Base-by-base conservation (phyloP, 257 asterid species). In the Henckelia pumila region DNA sequence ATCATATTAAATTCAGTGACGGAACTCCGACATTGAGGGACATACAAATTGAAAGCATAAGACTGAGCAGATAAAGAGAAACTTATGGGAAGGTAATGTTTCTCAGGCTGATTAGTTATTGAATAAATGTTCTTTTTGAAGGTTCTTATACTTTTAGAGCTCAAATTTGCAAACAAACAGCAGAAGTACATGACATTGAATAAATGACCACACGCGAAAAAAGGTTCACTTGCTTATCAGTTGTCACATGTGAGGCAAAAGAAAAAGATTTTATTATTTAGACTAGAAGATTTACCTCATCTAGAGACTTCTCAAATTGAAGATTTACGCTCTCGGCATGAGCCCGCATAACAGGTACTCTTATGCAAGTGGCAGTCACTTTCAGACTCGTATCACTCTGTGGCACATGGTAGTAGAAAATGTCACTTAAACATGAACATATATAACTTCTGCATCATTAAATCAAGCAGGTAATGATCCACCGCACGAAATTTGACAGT, bases 331-430 rank as follows among this genome's bases (percentile, higher is more conserved):
- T 87, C 88, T 92, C 97, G 57, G 98, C 98, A 82, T 92, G 98
- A 37, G 98, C 98, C 74, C 97, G 98, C 98, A 92, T 86, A 72
- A 92, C 97, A 21, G 98, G 97, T 49, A 92, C 97, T 82, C 98
- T 82, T 70, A 89, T 92, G 73, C 98, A 92, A 44, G 98, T 92
- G 56, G 98, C 98, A 30, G 97, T 89, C 55, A 92, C 98, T 77
- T 88, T 92, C 62, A 92, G 90, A 68, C 69, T 69, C 75, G 56
- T 77, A 81, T 84, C 75, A 74, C 80, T 88, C 98, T 92, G 81
- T 72, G 83, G 23, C 21, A 19, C 25, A 76, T 9, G 57, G 56
- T 37, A 66, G 44, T 30, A 69, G 44, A 69, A 71, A 44, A 17
- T n/a, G 66, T 49, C 9, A 14, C 49, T 73, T 52, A 63, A 49